Percentiles rank a stretch among this genome's conserved stretches.
phyloP scores from a whole-genome alignment of 805 yeast genomes.

The Candida suzukii region DNA sequence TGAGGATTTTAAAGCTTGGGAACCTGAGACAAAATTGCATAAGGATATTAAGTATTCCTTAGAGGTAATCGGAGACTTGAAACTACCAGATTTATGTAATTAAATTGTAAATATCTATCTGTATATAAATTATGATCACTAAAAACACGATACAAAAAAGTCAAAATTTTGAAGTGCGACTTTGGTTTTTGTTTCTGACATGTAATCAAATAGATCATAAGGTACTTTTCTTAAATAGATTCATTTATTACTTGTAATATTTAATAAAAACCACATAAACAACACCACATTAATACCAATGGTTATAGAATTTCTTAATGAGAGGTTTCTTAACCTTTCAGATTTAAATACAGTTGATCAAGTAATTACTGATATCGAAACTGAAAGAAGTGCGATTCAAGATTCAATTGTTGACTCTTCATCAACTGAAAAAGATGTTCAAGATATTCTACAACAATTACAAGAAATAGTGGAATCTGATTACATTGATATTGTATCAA shows the following conservation, averaged over 20 bases:
- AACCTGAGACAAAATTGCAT: slow-evolving; percentile 68
- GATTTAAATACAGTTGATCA: slow-evolving; percentile 27
- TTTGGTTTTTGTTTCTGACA: too few relatives aligned
- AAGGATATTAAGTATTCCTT: slow-evolving; percentile 67
- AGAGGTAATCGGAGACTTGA: slow-evolving; percentile 16
- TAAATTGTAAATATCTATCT: not conserved
- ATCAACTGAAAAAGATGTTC: not conserved
- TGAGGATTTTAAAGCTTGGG: slow-evolving; percentile 70
- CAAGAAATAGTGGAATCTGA: slow-evolving; percentile 1
- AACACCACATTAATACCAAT: not conserved
- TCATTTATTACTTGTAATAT: too few relatives aligned
- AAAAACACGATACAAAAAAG: too few relatives aligned
- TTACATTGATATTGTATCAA: not conserved
- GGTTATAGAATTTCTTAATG: slow-evolving; percentile 27
- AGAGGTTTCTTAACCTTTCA: slow-evolving; percentile 24
- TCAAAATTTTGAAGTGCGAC: too few relatives aligned
- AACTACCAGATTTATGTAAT: slow-evolving; percentile 11
- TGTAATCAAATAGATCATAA: too few relatives aligned
- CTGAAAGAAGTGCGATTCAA: slow-evolving; percentile 3
- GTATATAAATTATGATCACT: not conserved
- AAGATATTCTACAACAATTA: not conserved
- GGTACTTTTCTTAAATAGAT: too few relatives aligned
- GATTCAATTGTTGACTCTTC: not conserved
- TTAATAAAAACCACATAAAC: too few relatives aligned
- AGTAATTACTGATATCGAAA: slow-evolving; percentile 21